These are phyloP conservation scores for Komagataella populi DNA, from an alignment of 805 yeast species.

Conservation along the genomic window DNA sequence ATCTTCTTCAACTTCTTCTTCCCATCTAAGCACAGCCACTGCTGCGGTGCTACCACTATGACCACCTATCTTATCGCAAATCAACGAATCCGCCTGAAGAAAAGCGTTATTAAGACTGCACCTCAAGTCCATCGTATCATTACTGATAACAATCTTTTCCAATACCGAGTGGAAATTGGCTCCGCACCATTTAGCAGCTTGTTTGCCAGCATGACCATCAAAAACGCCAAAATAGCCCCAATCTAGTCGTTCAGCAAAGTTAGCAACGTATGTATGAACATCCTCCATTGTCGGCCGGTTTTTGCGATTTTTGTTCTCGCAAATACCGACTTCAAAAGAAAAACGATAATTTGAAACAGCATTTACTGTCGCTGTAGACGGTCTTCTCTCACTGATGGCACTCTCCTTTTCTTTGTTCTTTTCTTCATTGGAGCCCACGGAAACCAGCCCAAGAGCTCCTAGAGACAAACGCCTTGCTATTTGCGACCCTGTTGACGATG, in stretches of 20 bases:
- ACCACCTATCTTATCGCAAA: slow-evolving; percentile 47
- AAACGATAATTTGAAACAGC: slow-evolving; percentile 34
- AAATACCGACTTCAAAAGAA: slow-evolving; percentile 76
- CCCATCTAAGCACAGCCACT: slow-evolving; percentile 86
- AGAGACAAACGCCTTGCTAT: background rate
- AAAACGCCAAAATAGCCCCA: slow-evolving; percentile 94
- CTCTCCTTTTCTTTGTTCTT: background rate
- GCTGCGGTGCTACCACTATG: slow-evolving; percentile 93
- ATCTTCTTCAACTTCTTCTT: slow-evolving; percentile 20
- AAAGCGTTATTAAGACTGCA: slow-evolving; percentile 59
- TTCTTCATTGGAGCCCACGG: background rate
- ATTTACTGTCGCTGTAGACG: slow-evolving; percentile 6
- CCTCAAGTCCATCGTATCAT: slow-evolving; percentile 41
- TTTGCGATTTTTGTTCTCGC: slow-evolving; percentile 75
- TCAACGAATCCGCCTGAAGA: slow-evolving; percentile 57
- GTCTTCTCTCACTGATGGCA: slow-evolving; percentile 6
- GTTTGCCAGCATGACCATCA: slow-evolving; percentile 96
- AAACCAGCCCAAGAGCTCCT: background rate
- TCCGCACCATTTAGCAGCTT: slow-evolving; percentile 92
- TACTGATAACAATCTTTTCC: slow-evolving; percentile 39
- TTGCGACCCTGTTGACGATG: background rate
- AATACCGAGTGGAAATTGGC: slow-evolving; percentile 62
- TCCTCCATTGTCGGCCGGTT: slow-evolving; percentile 92
- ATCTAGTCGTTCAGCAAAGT: slow-evolving; percentile 80
- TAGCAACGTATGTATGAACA: slow-evolving; percentile 84